Evolutionary conservation across 805 yeast species (phyloP), one percentile per base, ranked within the genome.

Genomic region (Sungouiozyma intestinalis): DNA sequence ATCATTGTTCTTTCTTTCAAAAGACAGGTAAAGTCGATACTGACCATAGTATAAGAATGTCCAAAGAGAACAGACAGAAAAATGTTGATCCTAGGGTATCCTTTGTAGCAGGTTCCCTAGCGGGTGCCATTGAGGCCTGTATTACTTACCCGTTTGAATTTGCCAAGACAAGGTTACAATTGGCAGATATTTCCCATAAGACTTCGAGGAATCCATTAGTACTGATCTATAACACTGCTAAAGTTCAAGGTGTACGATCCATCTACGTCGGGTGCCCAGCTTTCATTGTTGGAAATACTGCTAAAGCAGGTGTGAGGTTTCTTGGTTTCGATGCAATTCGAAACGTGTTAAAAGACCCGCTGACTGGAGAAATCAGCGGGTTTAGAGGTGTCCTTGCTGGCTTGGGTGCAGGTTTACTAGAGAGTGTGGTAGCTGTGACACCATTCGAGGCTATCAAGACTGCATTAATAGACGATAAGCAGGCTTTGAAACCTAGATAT

Each of bases 361-460:
- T 84, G 48, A 58, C 64, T 4, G 97, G 97, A 5, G 83, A 85
- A 62, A 66, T 92, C 39, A 78, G 92, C 31, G 95, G 95, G 3
- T 80, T 92, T 6, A 65, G 95, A 55, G 97, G 97, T 50, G 94
- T 88, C 4, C 45, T 90, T 27, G 98, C 98, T 1, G 98, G 98
- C n/a, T 68, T 92, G 36, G 97, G 97, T 38, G 98, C 98, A 2
- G 98, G 98, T 32, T 73, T 88, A 36, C 64, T 90, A 46, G 98
- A 90, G 60, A 81, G 94, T 44, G 81, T 87, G 20, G 71, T 88
- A 36, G 97, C 97, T 0, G 95, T 92, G 38, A 90, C 98, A 0
- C 98, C 98, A 2, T 87, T 88, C 43, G 98, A 90, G 63, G 94
- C 96, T 31, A 85, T 90, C 64, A 90, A 90, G 60, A 90, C 97